phyloP scores from a whole-genome alignment of 2,329 filamentous ascomycete species.

The Ophiostoma piceae region DNA sequence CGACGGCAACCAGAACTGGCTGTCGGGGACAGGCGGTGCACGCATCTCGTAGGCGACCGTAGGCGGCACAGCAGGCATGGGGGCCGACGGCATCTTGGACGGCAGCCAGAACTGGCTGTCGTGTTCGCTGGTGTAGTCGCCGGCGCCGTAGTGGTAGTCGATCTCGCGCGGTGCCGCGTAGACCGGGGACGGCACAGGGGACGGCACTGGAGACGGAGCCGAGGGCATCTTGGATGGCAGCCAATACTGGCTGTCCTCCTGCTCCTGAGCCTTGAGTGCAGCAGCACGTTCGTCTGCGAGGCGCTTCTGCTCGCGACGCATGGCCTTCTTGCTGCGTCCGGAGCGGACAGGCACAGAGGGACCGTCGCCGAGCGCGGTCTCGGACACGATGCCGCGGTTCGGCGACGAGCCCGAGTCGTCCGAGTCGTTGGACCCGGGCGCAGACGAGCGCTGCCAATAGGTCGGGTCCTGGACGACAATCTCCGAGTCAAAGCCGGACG shows the following conservation, averaged over 20 bases:
- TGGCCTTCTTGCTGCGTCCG: conserved; percentile 23
- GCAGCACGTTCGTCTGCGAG: conserved; percentile 32
- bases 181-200: too few relatives aligned
- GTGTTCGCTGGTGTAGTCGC: neutral
- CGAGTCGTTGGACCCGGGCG: conserved; percentile 53
- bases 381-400: conserved; percentile 23
- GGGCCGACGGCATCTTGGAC: conserved; percentile 1
- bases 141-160: neutral
- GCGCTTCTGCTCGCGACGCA: conserved; percentile 17
- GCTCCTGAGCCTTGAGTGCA: neutral
- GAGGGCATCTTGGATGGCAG: conserved; percentile 6
- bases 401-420: conserved; percentile 19
- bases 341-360: conserved; percentile 14
- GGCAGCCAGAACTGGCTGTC: conserved; percentile 8
- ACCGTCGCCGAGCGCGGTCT: conserved; percentile 27
- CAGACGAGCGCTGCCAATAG: conserved; percentile 59
- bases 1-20: conserved; percentile 7
- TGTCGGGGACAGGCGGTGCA: neutral
- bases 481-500: conserved; percentile 65
- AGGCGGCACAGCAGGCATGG: neutral
- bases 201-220: neutral
- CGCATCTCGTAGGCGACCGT: neutral
- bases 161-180: neutral
- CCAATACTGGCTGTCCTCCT: conserved; percentile 8
- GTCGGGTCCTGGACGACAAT: conserved; percentile 62